A percentile compares a stretch with the other conserved stretches of the same genome.
phyloP scores from a whole-genome alignment of 2,329 filamentous ascomycete species.

The Cytospora piceae region DNA sequence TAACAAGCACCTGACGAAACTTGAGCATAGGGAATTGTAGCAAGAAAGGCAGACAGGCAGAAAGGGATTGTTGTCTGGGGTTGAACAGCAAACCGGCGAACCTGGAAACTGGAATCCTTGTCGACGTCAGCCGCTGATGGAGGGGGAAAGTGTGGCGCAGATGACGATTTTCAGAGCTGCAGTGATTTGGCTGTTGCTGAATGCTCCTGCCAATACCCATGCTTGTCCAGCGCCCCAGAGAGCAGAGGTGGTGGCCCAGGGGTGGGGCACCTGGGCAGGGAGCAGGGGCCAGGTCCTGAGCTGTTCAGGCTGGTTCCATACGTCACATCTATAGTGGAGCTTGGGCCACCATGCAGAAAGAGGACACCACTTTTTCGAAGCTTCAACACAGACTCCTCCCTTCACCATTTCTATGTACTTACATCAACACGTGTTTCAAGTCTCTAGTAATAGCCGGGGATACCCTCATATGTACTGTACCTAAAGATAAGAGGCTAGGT shows the following conservation, averaged over 20 bases:
- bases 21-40: slow-evolving; percentile 6
- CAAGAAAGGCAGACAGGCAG: not conserved
- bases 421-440: no score
- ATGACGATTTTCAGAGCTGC: slow-evolving; percentile 23
- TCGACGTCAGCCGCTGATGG: slow-evolving; percentile 23
- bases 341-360: not conserved
- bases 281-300: not conserved
- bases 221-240: not conserved
- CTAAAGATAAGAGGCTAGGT: no score
- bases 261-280: not conserved
- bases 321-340: slow-evolving; percentile 10
- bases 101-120: slow-evolving; percentile 9
- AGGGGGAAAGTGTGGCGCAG: slow-evolving; percentile 23
- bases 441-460: no score
- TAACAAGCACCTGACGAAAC: not conserved
- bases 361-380: no score
- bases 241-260: no score
- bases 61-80: not conserved
- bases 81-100: not conserved
- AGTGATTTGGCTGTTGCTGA: not conserved
- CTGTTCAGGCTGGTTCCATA: not conserved
- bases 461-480: no score
- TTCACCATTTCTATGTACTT: no score
- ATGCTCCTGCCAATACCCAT: not conserved
- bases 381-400: no score